Evolutionary conservation across 2,329 filamentous ascomycete species (phyloP).

Genomic region (Penicillium expansum): DNA sequence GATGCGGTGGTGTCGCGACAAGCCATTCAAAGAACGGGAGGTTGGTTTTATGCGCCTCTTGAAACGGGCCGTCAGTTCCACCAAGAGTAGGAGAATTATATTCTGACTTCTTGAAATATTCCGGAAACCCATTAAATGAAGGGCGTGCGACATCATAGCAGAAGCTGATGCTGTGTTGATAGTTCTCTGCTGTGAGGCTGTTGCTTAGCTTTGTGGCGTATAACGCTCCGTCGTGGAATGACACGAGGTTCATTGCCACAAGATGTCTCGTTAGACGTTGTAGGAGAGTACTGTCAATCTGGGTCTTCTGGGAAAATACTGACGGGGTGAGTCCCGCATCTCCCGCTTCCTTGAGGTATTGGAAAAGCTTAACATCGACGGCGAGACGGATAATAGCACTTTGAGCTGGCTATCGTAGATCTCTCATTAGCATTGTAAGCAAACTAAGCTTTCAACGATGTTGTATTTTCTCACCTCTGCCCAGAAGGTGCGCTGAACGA

Average conservation of each 20-base stretch:
- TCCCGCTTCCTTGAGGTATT: constrained; percentile 30
- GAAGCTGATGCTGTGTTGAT: constrained; percentile 37
- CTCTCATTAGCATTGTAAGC: not conserved
- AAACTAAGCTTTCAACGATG: not conserved
- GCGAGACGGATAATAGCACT: constrained; percentile 39
- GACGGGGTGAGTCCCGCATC: constrained; percentile 23
- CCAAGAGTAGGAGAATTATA: constrained; percentile 28
- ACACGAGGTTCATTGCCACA: constrained; percentile 39
- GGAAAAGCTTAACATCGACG: constrained; percentile 38
- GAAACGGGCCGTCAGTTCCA: constrained; percentile 36
- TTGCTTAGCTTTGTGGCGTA: constrained; percentile 32
- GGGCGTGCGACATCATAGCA: constrained; percentile 40
- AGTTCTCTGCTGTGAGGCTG: constrained; percentile 35
- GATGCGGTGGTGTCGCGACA: constrained; percentile 35
- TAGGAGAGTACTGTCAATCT: constrained; percentile 28
- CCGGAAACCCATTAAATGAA: constrained; percentile 35
- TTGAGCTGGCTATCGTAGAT: constrained; percentile 24
- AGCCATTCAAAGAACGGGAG: constrained; percentile 41
- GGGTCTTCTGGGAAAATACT: constrained; percentile 31
- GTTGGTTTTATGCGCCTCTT: constrained; percentile 36
- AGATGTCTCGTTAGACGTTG: constrained; percentile 40
- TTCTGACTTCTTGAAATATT: constrained; percentile 31
- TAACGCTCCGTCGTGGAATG: constrained; percentile 25
- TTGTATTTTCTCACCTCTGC: constrained; percentile 34
- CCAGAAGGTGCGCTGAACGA: constrained; percentile 37